Conservation (phyloP, 2,329 filamentous ascomycete genomes). For the Ascocoryne sarcoides region DNA sequence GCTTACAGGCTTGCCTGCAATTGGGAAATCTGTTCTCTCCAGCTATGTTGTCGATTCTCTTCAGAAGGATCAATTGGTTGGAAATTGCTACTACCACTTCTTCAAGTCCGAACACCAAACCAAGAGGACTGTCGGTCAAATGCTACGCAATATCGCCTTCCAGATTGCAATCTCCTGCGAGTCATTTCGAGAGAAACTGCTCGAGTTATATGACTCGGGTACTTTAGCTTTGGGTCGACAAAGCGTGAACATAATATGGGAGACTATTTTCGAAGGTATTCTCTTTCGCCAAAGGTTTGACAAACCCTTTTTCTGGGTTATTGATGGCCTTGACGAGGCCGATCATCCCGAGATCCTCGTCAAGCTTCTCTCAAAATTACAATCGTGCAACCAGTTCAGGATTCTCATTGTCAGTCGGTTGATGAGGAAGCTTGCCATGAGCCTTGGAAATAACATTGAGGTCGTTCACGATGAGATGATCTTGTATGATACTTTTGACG, state of each 20-base stretch:
- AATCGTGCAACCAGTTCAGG: conserved; percentile 10
- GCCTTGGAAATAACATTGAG: conserved; percentile 6
- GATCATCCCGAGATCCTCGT: conserved; percentile 8
- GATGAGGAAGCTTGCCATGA: conserved; percentile 1
- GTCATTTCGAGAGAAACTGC: conserved; percentile 14
- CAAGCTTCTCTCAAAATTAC: conserved; percentile 4
- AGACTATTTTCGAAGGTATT: conserved; percentile 25
- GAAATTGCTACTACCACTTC: conserved; percentile 21
- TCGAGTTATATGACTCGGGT: conserved; percentile 18
- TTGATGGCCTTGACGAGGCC: conserved; percentile 31
- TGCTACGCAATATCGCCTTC: conserved; percentile 24
- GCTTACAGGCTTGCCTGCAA: conserved; percentile 22
- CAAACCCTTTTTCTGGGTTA: conserved; percentile 28
- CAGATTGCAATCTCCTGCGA: conserved; percentile 28
- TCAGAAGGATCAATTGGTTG: neutral
- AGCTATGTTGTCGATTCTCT: conserved; percentile 11
- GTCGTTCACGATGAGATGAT: conserved; percentile 3
- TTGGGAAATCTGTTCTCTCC: conserved; percentile 20
- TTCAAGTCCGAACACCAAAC: conserved; percentile 17
- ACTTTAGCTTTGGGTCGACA: conserved; percentile 20
- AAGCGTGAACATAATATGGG: conserved; percentile 28
- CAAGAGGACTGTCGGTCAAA: conserved; percentile 8
- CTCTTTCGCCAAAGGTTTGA: conserved; percentile 21
- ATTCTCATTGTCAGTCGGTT: conserved; percentile 18
- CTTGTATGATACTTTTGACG: too few relatives aligned